Evolutionary conservation across 257 asterid genomes (phyloP).

Genomic region (Solanum lignicaule): DNA sequence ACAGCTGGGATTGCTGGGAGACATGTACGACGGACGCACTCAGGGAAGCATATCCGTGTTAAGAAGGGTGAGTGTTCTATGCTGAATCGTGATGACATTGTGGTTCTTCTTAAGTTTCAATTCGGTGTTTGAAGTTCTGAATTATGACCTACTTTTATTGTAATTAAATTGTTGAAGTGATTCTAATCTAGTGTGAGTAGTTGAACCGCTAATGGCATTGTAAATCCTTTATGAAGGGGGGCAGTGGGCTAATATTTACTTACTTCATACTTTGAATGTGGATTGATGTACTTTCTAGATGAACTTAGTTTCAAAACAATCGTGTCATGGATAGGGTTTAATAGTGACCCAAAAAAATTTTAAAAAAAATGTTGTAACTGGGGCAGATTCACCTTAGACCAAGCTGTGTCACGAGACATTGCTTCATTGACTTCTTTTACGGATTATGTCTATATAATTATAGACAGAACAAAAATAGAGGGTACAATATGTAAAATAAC

Average conservation of each 20-base stretch:
- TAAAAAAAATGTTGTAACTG: neutral
- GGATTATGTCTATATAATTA: neutral
- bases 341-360: neutral
- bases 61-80: slow-evolving; percentile 58
- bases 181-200: neutral
- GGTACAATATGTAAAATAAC: neutral
- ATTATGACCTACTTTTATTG: neutral
- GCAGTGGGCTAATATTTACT: neutral
- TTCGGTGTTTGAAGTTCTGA: neutral
- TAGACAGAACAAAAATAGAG: neutral
- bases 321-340: neutral
- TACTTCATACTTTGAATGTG: neutral
- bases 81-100: neutral
- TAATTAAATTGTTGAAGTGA: neutral
- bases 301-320: neutral
- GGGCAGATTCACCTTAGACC: neutral
- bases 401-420: neutral
- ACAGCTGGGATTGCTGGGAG: slow-evolving; percentile 49
- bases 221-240: neutral
- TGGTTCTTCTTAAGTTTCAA: neutral
- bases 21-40: slow-evolving; percentile 72
- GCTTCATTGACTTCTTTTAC: neutral
- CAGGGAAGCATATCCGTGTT: slow-evolving; percentile 61
- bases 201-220: neutral
- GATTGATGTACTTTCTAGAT: neutral